A percentile compares a stretch with the other conserved stretches of the same genome.
These are phyloP conservation scores for Cucurbitaria berberidis DNA, from an alignment of 2,329 filamentous ascomycete genomes.

Conservation along the genomic window DNA sequence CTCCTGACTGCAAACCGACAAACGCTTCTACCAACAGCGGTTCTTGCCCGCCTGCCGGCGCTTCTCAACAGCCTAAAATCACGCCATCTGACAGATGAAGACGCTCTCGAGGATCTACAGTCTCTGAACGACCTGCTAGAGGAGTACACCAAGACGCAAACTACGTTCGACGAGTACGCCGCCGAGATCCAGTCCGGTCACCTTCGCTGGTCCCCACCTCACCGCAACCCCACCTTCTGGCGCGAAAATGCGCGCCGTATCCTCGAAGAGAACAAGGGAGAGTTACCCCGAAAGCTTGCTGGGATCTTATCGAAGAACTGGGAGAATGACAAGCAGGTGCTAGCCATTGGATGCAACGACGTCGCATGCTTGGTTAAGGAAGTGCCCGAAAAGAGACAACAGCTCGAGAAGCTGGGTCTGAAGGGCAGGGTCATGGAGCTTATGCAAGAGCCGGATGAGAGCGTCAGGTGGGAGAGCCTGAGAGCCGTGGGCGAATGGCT, in stretches of 20 bases:
- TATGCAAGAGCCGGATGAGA: conserved; percentile 88
- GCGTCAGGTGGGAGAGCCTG: conserved; percentile 90
- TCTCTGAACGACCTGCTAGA: conserved; percentile 70
- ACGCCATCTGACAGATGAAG: conserved; percentile 58
- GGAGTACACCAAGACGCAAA: conserved; percentile 77
- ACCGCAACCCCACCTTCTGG: conserved; percentile 88
- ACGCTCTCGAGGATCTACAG: conserved; percentile 59
- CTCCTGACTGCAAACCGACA: conserved; percentile 76
- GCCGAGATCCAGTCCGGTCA: conserved; percentile 86
- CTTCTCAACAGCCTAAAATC: conserved; percentile 64
- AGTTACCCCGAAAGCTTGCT: conserved; percentile 79
- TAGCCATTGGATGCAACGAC: conserved; percentile 93
- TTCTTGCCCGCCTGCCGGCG: conserved; percentile 79
- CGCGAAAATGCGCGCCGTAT: conserved; percentile 88
- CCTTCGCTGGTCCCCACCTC: conserved; percentile 89
- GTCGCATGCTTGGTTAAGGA: conserved; percentile 88
- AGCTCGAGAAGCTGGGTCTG: conserved; percentile 82
- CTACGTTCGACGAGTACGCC: conserved; percentile 72
- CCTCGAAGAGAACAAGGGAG: conserved; percentile 80
- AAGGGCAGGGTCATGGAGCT: conserved; percentile 91
- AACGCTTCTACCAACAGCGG: conserved; percentile 77
- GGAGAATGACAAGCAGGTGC: conserved; percentile 84
- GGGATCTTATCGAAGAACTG: conserved; percentile 82
- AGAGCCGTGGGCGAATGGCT: conserved; percentile 81
- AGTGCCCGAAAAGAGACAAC: conserved; percentile 79